These are phyloP conservation scores for Stenocarpella maydis DNA, from an alignment of 2,329 filamentous ascomycete genomes.

Conservation along the genomic window DNA sequence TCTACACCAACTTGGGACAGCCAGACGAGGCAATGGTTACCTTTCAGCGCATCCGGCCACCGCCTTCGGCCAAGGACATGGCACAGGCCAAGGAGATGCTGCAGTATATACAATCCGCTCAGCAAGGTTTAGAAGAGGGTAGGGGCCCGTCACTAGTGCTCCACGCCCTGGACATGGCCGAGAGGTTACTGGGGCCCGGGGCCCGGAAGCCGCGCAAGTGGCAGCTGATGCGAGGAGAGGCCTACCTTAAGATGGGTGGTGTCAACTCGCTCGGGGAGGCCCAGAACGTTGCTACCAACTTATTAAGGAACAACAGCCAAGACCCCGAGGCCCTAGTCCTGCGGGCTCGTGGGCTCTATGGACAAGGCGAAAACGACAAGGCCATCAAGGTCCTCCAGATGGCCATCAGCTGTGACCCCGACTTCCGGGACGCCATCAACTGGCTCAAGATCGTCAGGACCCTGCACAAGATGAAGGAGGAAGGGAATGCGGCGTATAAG, in stretches of 20 bases:
- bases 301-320: slow-evolving; percentile 86
- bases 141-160: slow-evolving; percentile 90
- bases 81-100: slow-evolving; percentile 85
- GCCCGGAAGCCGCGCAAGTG: slow-evolving; percentile 89
- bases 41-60: slow-evolving; percentile 80
- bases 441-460: slow-evolving; percentile 91
- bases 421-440: slow-evolving; percentile 88
- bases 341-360: slow-evolving; percentile 86
- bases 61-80: slow-evolving; percentile 85
- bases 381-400: slow-evolving; percentile 91
- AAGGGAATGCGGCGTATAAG: slow-evolving; percentile 93
- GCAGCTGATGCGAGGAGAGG: slow-evolving; percentile 91
- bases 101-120: slow-evolving; percentile 80
- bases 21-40: slow-evolving; percentile 87
- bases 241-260: slow-evolving; percentile 91
- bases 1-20: slow-evolving; percentile 86
- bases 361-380: slow-evolving; percentile 93
- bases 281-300: slow-evolving; percentile 87
- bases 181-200: slow-evolving; percentile 77
- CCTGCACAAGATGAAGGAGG: slow-evolving; percentile 90
- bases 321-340: slow-evolving; percentile 95
- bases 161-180: slow-evolving; percentile 90
- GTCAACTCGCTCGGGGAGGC: slow-evolving; percentile 89
- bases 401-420: slow-evolving; percentile 88
- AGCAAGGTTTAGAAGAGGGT: slow-evolving; percentile 77